A percentile compares a stretch with the other conserved stretches of the same genome.
Evolutionary conservation across 805 yeast genomes (phyloP).

Genomic region (Candida maesae): DNA sequence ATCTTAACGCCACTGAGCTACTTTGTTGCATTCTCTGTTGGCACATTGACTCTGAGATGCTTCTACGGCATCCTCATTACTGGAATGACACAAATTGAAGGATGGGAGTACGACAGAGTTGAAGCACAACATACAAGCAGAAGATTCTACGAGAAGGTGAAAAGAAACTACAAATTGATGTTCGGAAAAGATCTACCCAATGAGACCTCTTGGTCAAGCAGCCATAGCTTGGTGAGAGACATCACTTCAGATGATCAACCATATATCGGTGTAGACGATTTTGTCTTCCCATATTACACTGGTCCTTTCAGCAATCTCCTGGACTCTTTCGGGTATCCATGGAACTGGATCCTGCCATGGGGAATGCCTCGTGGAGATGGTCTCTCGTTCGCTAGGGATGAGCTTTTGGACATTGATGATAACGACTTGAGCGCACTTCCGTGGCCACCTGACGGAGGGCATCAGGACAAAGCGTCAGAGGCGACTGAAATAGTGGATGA

Average conservation of each 20-base stretch:
- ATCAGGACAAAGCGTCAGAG: constrained; percentile 29
- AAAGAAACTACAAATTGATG: constrained; percentile 36
- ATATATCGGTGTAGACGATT: constrained; percentile 51
- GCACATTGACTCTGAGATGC: constrained; percentile 59
- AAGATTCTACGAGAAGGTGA: constrained; percentile 48
- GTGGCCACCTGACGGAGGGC: constrained; percentile 92
- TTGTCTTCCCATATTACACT: constrained; percentile 82
- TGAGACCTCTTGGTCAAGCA: constrained; percentile 21
- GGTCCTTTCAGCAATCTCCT: constrained; percentile 54
- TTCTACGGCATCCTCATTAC: constrained; percentile 45
- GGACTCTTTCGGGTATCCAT: constrained; percentile 55
- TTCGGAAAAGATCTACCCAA: constrained; percentile 21
- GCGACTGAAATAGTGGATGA: constrained; percentile 4
- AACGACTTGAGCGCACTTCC: constrained; percentile 66
- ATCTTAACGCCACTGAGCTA: constrained; percentile 50
- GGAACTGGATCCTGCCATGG: constrained; percentile 72
- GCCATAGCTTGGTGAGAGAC: constrained; percentile 7
- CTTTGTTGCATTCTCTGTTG: constrained; percentile 59
- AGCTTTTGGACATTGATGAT: constrained; percentile 40
- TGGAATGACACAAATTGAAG: constrained; percentile 87
- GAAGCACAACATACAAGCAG: constrained; percentile 59
- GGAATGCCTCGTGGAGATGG: constrained; percentile 63
- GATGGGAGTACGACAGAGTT: constrained; percentile 87
- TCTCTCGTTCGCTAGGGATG: constrained; percentile 50
- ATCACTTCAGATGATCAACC: constrained; percentile 15